Evolutionary conservation across 2,329 filamentous ascomycete genomes (phyloP).

Genomic region (Lecanicillium sp.): DNA sequence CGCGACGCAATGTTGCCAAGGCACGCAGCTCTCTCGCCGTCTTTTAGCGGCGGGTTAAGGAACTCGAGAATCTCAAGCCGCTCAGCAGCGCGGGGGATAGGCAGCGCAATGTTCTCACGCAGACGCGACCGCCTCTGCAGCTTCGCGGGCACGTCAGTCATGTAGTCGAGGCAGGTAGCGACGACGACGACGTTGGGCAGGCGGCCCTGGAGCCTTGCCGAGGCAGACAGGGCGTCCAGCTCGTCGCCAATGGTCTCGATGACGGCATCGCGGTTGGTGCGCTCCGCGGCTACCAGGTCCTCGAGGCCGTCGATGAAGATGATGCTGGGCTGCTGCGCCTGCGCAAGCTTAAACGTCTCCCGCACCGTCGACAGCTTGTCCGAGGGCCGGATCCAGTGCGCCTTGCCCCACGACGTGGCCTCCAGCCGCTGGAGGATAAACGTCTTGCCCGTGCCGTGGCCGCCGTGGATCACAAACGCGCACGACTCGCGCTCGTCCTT

Average conservation of each 20-base stretch:
- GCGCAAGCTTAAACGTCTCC: constrained; percentile 62
- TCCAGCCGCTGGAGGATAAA: constrained; percentile 63
- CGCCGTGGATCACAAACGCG: constrained; percentile 70
- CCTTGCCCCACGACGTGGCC: constrained; percentile 60
- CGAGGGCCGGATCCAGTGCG: constrained; percentile 51
- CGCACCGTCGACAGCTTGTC: constrained; percentile 54
- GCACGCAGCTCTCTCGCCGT: constrained; percentile 41
- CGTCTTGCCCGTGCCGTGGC: constrained; percentile 78
- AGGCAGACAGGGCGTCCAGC: constrained; percentile 44
- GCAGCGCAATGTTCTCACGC: constrained; percentile 59
- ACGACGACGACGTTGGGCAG: constrained; percentile 61
- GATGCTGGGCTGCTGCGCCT: constrained; percentile 63
- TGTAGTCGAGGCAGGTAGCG: constrained; percentile 63
- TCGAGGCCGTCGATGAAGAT: constrained; percentile 75
- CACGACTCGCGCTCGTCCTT: constrained; percentile 31
- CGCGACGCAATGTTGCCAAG: constrained; percentile 58
- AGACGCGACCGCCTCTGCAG: constrained; percentile 62
- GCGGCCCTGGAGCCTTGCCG: constrained; percentile 25
- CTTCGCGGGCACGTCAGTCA: constrained; percentile 62
- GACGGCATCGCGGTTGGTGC: constrained; percentile 40
- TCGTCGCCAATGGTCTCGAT: constrained; percentile 45
- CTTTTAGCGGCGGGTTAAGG: constrained; percentile 39
- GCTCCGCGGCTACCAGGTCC: constrained; percentile 55
- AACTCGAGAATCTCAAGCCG: constrained; percentile 68
- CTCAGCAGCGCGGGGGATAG: constrained; percentile 65